A percentile compares a stretch with the other conserved stretches of the same genome.
Evolutionary conservation across 140 eudicot genomes (phyloP).

Genomic region (Flaveria floridana): DNA sequence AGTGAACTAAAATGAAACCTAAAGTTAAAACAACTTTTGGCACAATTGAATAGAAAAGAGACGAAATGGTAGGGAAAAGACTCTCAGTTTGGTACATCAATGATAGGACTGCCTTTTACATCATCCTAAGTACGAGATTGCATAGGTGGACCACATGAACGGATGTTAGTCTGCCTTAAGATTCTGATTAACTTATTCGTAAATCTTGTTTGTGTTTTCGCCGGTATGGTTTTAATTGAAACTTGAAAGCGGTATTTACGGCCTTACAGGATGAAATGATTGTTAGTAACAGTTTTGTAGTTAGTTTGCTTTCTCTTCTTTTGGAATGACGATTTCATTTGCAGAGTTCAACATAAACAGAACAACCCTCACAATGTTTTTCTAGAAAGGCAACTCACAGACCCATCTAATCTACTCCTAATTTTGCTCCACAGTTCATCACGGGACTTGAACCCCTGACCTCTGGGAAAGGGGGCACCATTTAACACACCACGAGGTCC

Average conservation of each 20-base stretch:
- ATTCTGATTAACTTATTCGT: background rate
- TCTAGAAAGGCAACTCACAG: too few relatives aligned
- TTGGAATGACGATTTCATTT: background rate
- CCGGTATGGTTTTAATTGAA: background rate
- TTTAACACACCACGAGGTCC: too few relatives aligned
- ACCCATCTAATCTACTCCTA: too few relatives aligned
- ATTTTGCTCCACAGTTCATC: too few relatives aligned
- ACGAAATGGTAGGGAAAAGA: too few relatives aligned
- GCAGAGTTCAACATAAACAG: background rate
- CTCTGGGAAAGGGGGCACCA: too few relatives aligned
- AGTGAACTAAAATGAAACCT: background rate
- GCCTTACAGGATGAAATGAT: background rate
- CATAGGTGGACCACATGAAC: background rate
- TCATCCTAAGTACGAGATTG: background rate
- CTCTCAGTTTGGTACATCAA: background rate
- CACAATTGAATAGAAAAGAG: conserved; percentile 15
- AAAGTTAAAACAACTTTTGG: background rate
- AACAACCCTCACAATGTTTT: too few relatives aligned
- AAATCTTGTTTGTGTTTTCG: background rate
- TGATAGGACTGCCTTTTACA: background rate
- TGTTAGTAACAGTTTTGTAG: background rate
- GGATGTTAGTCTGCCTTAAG: background rate
- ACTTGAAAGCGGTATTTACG: background rate
- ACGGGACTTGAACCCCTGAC: too few relatives aligned
- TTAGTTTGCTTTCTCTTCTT: background rate